Base-by-base conservation (phyloP, 176 grass and related monocot species). In the Aegilops longissima region DNA sequence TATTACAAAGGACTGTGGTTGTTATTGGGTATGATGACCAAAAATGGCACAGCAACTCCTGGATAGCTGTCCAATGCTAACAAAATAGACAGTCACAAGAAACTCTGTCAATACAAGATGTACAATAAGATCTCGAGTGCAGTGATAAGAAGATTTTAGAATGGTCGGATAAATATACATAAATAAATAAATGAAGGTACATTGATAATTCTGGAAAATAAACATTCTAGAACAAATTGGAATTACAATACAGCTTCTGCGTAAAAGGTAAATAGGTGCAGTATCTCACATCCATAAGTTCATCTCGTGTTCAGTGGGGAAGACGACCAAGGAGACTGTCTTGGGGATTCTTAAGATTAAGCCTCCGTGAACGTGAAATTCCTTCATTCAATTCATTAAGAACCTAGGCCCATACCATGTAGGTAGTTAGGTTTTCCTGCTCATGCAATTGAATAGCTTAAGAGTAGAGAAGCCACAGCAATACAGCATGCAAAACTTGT, bases 331-430 rank as follows among this genome's bases (percentile, higher is more conserved):
- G 93, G 54, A 89, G 86, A 73, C 90, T 89, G 70, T 98, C 96
- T 88, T 98, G 96, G 80, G 96, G 93, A 83, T 92, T 98, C 93
- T 98, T 98, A 61, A 94, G 83, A 79, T 95, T 89, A 90, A 93
- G 90, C 78, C 93, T 98, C 61, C 93, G 93, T 45, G 93, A 92
- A 81, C 93, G 94, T 62, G 96, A 98, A 87, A 98, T 88, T 38
- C 94, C 88, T 73, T 95, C 93, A 7, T 90, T 98, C 84, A 98
- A 92, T 84, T 92, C 96, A 89, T 76, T 92, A 56, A 98, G 90
- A 92, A 98, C 96, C 96, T 98, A 98, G 84, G 90, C 84, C 90
- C 91, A 98, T 84, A 98, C 96, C 93, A 98, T 87, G 90, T 73
- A 98, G 89, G 91, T 90, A 92, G 90, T 98, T 95, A 98, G 91